Percentiles rank a stretch among this genome's conserved stretches.
phyloP scores from a whole-genome alignment of 2,329 filamentous ascomycete species.

The Hysterium pulicare region DNA sequence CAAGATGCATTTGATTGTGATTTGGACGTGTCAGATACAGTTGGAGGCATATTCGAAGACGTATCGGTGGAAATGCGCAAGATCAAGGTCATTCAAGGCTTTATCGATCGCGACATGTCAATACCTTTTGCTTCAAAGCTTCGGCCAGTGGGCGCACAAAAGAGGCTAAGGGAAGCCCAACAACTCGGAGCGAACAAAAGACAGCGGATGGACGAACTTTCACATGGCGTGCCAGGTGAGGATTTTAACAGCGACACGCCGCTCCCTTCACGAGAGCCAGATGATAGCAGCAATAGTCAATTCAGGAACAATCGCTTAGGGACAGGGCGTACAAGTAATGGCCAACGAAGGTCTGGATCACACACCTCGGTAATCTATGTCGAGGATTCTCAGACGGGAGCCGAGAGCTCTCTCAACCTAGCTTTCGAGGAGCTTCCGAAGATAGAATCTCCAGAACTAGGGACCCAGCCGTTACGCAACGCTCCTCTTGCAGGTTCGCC shows the following conservation, averaged over 20 bases:
- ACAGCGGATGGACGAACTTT: slow-evolving; percentile 17
- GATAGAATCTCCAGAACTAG: slow-evolving; percentile 24
- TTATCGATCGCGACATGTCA: slow-evolving; percentile 29
- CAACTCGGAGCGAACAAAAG: slow-evolving; percentile 20
- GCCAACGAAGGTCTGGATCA: neutral
- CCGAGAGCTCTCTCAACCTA: slow-evolving; percentile 16
- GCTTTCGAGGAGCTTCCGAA: slow-evolving; percentile 15
- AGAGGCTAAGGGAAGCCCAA: slow-evolving; percentile 16
- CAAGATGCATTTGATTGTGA: slow-evolving; percentile 36
- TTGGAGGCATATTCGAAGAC: slow-evolving; percentile 32
- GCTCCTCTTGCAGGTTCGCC: slow-evolving; percentile 4
- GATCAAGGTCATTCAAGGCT: slow-evolving; percentile 29
- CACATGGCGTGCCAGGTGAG: slow-evolving; percentile 9
- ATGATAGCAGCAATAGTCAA: slow-evolving; percentile 17
- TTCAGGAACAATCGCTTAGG: slow-evolving; percentile 43
- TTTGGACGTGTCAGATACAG: slow-evolving; percentile 34
- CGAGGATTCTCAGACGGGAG: slow-evolving; percentile 9
- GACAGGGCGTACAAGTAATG: no score
- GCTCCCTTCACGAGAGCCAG: slow-evolving; percentile 17
- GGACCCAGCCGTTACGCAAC: slow-evolving; percentile 4
- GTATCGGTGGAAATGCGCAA: slow-evolving; percentile 20
- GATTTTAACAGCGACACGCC: slow-evolving; percentile 22
- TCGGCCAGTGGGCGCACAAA: slow-evolving; percentile 20
- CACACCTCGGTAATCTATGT: slow-evolving; percentile 3
- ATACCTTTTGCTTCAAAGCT: slow-evolving; percentile 29